phyloP scores from a whole-genome alignment of 352 stramenopile genomes.

The Phytopythium delawarense region DNA sequence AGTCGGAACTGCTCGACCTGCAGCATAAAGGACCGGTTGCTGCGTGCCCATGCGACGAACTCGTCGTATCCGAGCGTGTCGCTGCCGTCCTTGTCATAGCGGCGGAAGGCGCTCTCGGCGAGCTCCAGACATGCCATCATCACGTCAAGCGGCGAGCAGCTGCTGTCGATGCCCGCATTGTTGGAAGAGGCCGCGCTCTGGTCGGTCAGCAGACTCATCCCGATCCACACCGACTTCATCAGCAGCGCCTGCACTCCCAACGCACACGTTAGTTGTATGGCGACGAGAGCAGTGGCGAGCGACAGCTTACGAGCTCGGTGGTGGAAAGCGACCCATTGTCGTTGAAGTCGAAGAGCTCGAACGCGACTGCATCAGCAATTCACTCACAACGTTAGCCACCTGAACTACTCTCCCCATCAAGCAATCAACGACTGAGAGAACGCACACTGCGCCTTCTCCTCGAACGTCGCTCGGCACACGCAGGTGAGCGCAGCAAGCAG shows the following conservation, averaged over 20 bases:
- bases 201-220: conserved; percentile 62
- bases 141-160: conserved; percentile 18
- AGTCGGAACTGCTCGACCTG: conserved; percentile 76
- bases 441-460: conserved; percentile 78
- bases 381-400: neutral
- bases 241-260: conserved; percentile 40
- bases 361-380: conserved; percentile 32
- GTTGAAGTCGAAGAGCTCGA: conserved; percentile 81
- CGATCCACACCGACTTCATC: conserved; percentile 77
- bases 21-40: conserved; percentile 83
- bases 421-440: neutral
- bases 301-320: conserved; percentile 47
- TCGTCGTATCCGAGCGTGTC: conserved; percentile 63
- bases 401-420: neutral
- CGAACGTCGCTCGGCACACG: conserved; percentile 67
- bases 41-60: conserved; percentile 81
- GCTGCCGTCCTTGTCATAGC: conserved; percentile 38
- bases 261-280: neutral
- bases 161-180: neutral
- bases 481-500: conserved; percentile 69
- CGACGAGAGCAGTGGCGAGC: neutral
- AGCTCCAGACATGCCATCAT: conserved; percentile 48
- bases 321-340: conserved; percentile 67
- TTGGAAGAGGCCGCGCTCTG: conserved; percentile 6
- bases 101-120: conserved; percentile 51